Evolutionary conservation across 2,329 filamentous ascomycete genomes (phyloP), one percentile per base, ranked within the genome.

Genomic region (Thermomyces lanuginosus): DNA sequence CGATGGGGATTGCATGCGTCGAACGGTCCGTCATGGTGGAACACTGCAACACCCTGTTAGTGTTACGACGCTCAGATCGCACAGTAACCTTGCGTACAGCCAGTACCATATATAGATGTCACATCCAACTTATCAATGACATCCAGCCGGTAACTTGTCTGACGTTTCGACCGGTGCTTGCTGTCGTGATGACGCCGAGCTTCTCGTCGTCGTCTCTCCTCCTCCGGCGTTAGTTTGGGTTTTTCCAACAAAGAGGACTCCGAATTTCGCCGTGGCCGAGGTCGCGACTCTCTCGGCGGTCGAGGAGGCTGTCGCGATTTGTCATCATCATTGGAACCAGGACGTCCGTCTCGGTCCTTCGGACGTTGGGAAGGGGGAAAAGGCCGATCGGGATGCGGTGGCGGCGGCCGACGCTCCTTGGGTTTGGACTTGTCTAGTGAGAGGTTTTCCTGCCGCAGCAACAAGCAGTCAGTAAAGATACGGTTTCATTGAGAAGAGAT

Each of bases 11-110:
- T 92, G 50, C 89, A 80, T 11, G 89, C 89, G 53, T 98, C 89
- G 44, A 93, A 98, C 4, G 89, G 89, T 1, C 89, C 89, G 45
- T 95, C 89, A 46, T 98, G 89, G 45, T 98, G 89, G 56, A 95
- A 92, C 40, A 92, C 83, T 92, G 43, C 4, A 8, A 18, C 9
- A 16, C 16, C n/a, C 14, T 27, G 21, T 16, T 16, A 20, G 12
- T 10, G 16, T n/a, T 13, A 5, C 18, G 15, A n/a, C n/a, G n/a
- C n/a, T n/a, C n/a, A n/a, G n/a, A n/a, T n/a, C n/a, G n/a, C n/a
- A n/a, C n/a, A n/a, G n/a, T n/a, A n/a, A n/a, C n/a, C n/a, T n/a
- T 12, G 72, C 80, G 58, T 63, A 91, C 82, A 61, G 55, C 86
- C 84, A 43, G 78, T 81, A 31, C 89, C 86, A 47, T 92, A 93